phyloP scores from a whole-genome alignment of 2,329 filamentous ascomycete species.

The Colletotrichum karsti region DNA sequence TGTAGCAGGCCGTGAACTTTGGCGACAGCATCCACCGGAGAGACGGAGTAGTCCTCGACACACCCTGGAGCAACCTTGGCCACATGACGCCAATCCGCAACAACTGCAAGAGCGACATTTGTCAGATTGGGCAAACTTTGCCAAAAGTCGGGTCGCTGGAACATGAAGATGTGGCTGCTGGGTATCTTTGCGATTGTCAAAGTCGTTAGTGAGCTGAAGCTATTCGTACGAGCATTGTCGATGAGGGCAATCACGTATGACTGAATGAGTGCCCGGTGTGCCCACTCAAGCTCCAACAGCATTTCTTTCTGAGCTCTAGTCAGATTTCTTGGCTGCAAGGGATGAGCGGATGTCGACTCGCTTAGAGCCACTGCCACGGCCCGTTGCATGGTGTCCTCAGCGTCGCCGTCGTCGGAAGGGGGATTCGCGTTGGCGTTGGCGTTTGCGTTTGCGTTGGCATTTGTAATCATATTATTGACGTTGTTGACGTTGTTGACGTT shows the following conservation, averaged over 20 bases:
- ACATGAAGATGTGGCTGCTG: conserved; percentile 63
- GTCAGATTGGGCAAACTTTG: conserved; percentile 60
- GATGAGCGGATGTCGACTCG: conserved; percentile 33
- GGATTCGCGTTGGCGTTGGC: conserved; percentile 28
- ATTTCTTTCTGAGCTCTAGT: conserved; percentile 72
- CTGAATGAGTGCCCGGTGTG: conserved; percentile 72
- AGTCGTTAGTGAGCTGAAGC: conserved; percentile 63
- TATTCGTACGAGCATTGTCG: conserved; percentile 58
- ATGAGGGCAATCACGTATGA: conserved; percentile 73
- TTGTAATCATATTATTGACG: too few species aligned
- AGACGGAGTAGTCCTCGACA: conserved; percentile 56
- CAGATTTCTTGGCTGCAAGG: conserved; percentile 63
- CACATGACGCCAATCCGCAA: conserved; percentile 73
- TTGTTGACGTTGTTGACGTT: neutral
- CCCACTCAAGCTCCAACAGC: conserved; percentile 74
- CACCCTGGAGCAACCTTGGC: conserved; percentile 59
- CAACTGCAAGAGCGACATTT: conserved; percentile 66
- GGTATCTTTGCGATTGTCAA: conserved; percentile 73
- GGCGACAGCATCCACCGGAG: conserved; percentile 59
- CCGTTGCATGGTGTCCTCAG: neutral
- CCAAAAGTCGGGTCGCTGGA: conserved; percentile 71
- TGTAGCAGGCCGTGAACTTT: conserved; percentile 62
- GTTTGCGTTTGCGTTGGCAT: conserved; percentile 30
- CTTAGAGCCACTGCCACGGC: conserved; percentile 18
- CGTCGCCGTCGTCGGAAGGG: neutral